Evolutionary conservation across 345 rosid genomes (phyloP), one percentile per base, ranked within the genome.

Genomic region (Lenwebbia sp.): DNA sequence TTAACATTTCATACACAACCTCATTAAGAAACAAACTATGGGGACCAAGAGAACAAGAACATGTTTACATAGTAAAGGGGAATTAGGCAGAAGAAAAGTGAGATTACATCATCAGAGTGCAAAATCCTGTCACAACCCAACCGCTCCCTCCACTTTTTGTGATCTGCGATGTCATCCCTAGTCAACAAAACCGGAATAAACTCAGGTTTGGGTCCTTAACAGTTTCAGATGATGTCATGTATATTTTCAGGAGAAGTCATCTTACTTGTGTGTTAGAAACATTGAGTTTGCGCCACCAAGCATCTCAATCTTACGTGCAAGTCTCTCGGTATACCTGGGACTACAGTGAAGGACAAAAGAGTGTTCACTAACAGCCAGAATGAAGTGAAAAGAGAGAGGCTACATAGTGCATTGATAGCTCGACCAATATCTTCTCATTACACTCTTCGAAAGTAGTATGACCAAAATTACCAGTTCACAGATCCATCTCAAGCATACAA

Each of bases 121-220:
- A 94, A 87, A 88, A 94, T 91, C 87, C 96, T 89, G 37, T 89
- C 90, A 87, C 86, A 89, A 70, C 90, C 87, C 84, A 94, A 88
- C 75, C 92, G 87, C 84, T 89, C 91, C 84, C 94, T 88, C 96
- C 96, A 94, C 87, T 90, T 93, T 84, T 84, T 88, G 88, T 94
- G 96, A 89, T 94, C 96, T 60, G 96, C 96, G 86, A 94, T 88
- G 87, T 93, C 96, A 90, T 94, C 96, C 88, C 96, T 94, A 87
- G 81, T 85, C 50, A 91, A 74, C 52, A 85, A 86, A 89, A 86
- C 41, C 23, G 62, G 33, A 88, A 82, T 37, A 75, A 82, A 28
- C 89, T 51, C 83, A 53, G 44, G 28, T 23, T 54, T 30, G 44
- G 52, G 54, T 52, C 75, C 52, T 84, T 76, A 37, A 85, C 12